Evolutionary conservation across 1,139 yeast genomes (phyloP).

Genomic region (Zygoascus sp.): DNA sequence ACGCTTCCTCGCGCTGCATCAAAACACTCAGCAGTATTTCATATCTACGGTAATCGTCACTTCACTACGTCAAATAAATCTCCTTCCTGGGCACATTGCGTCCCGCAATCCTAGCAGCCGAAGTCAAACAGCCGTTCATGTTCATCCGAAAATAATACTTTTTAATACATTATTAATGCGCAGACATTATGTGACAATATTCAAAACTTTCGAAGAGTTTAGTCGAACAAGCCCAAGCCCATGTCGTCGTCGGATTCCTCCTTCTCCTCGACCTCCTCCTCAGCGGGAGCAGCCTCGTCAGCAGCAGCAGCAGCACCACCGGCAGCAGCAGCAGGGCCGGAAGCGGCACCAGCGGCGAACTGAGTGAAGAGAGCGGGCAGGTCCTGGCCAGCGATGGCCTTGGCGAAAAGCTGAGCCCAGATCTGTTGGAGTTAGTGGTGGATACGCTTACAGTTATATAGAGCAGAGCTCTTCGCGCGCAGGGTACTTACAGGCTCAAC

Average conservation of each 20-base stretch:
- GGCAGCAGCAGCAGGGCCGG: slow-evolving; percentile 55
- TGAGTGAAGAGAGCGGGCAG: slow-evolving; percentile 85
- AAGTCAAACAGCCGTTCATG: too few species aligned
- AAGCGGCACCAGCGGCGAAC: slow-evolving; percentile 67
- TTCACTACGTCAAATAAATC: too few species aligned
- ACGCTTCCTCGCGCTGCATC: too few species aligned
- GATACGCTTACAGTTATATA: neutral
- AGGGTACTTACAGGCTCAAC: slow-evolving; percentile 62
- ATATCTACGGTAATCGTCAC: too few species aligned
- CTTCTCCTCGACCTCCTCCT: slow-evolving; percentile 32
- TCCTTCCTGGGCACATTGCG: too few species aligned
- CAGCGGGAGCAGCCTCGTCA: slow-evolving; percentile 57
- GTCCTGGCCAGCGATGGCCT: slow-evolving; percentile 96
- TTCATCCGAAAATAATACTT: neutral
- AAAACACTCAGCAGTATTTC: too few species aligned
- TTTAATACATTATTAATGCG: neutral
- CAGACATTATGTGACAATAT: neutral
- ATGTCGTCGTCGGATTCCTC: slow-evolving; percentile 37
- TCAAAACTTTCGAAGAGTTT: slow-evolving; percentile 19
- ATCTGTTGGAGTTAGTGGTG: slow-evolving; percentile 35
- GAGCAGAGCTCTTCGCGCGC: neutral
- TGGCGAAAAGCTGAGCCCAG: slow-evolving; percentile 95
- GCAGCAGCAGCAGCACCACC: slow-evolving; percentile 62
- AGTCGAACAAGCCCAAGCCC: slow-evolving; percentile 40
- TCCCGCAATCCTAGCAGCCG: too few species aligned